These are phyloP conservation scores for Diaporthe citri DNA, from an alignment of 2,329 filamentous ascomycete species.

Conservation along the genomic window DNA sequence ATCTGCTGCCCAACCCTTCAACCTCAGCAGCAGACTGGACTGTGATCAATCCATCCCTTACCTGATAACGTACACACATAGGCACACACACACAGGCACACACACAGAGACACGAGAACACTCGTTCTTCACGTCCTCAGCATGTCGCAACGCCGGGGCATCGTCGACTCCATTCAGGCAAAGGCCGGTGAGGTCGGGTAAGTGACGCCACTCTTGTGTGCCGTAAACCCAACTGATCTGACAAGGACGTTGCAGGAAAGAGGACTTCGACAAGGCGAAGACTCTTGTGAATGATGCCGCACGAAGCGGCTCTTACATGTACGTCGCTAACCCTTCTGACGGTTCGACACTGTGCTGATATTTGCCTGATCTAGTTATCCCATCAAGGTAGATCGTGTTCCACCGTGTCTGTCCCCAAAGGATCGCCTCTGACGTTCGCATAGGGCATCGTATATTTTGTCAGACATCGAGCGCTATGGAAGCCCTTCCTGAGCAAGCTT, in stretches of 20 bases:
- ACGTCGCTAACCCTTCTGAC: constrained; percentile 52
- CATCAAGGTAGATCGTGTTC: constrained; percentile 66
- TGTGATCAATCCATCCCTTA: background rate
- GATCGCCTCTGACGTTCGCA: constrained; percentile 18
- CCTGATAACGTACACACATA: background rate
- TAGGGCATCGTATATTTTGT: constrained; percentile 72
- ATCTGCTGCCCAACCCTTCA: background rate
- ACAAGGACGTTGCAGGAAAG: constrained; percentile 59
- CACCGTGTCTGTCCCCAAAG: background rate
- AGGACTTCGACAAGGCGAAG: constrained; percentile 79
- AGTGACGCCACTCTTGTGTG: constrained; percentile 33
- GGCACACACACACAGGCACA: background rate
- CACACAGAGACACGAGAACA: background rate
- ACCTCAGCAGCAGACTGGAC: background rate
- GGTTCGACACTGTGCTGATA: background rate
- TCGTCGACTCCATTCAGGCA: constrained; percentile 55
- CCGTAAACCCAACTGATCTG: constrained; percentile 3
- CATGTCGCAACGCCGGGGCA: constrained; percentile 40
- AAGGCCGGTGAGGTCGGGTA: constrained; percentile 66
- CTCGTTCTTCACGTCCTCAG: background rate
- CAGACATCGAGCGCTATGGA: constrained; percentile 68
- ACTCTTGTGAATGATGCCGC: constrained; percentile 76
- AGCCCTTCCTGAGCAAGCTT: constrained; percentile 67
- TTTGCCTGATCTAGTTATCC: constrained; percentile 56
- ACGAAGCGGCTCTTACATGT: constrained; percentile 84